These are phyloP conservation scores for Hamamelis virginiana DNA, from an alignment of 164 flowering plant species.

Conservation along the genomic window DNA sequence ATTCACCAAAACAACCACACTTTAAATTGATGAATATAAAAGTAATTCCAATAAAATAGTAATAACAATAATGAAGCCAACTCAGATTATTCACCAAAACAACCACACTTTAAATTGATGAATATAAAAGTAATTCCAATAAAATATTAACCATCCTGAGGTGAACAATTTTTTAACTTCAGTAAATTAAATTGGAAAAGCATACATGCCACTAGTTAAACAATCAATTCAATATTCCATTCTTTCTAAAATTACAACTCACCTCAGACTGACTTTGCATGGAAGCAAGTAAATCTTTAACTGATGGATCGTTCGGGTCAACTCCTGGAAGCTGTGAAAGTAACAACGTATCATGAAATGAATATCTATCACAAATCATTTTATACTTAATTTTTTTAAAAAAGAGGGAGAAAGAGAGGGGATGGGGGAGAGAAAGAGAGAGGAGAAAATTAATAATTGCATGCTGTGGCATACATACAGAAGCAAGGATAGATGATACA, in stretches of 20 bases:
- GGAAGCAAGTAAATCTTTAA: constrained; percentile 86
- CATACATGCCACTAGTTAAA: neutral
- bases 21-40: too few species aligned
- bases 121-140: too few species aligned
- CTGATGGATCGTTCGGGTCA: constrained; percentile 88
- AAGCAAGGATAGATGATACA: constrained; percentile 76
- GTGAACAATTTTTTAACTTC: neutral
- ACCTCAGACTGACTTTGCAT: constrained; percentile 82
- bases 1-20: too few species aligned
- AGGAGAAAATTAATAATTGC: neutral
- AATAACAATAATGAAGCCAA: too few species aligned
- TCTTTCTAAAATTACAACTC: constrained; percentile 30
- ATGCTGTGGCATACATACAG: constrained; percentile 39
- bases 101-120: too few species aligned
- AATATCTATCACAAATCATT: too few species aligned
- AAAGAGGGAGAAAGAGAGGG: too few species aligned
- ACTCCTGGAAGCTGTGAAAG: constrained; percentile 89
- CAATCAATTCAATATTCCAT: neutral
- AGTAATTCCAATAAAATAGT: too few species aligned
- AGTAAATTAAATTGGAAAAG: too few species aligned
- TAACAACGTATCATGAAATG: constrained; percentile 3
- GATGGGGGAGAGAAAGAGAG: too few species aligned
- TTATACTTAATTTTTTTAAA: neutral
- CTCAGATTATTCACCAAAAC: too few species aligned
- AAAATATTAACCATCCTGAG: too few species aligned